Base-by-base conservation (phyloP, 768 basidiomycete species). In the Clitopilus passeckerianus region DNA sequence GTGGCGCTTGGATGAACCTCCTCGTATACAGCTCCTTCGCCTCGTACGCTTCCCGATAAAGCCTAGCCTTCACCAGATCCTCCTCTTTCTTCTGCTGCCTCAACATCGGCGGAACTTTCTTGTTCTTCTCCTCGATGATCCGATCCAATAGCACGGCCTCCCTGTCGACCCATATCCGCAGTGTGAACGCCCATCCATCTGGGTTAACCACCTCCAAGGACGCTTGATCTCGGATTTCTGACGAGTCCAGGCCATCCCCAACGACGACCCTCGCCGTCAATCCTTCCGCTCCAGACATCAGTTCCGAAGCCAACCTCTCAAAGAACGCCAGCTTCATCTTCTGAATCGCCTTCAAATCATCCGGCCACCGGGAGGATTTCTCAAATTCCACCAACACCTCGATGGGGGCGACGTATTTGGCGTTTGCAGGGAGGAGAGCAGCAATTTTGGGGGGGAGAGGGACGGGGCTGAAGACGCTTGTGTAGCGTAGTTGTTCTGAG, bases 261-360 rank as follows among this genome's bases (percentile, higher is more conserved):
- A 88, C 73, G 1, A 86, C 85, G 18, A 94, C 85, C 5, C 67
- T 65, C 0, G 87, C 89, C 16, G 69, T 79, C 3, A 87, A 70
- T 7, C 85, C 85, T 0, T 76, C 59, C 1, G 81, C 73, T 0
- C 77, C 67, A 9, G 72, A 69, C 81, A 86, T 84, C 53, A 97
- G 77, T 0, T 80, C 77, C 18, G 78, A 75, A 1, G 89, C 93
- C 6, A 98, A 78, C 41, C 85, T 84, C 67, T 94, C 91, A 61
- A 98, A 85, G 69, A 98, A 90, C 0, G 95, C 96, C 1, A 96
- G 77, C 71, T 98, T 98, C 72, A 94, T 88, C 62, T 93, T 93
- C 70, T 97, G 96, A 53, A 98, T 90, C 0, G 95, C 94, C 16
- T 78, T 80, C 4, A 98, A 80, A 63, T 98, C 94, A 67, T 98